phyloP scores from a whole-genome alignment of 208 protist genomes.

The Leptomonas pyrrhocoris region DNA sequence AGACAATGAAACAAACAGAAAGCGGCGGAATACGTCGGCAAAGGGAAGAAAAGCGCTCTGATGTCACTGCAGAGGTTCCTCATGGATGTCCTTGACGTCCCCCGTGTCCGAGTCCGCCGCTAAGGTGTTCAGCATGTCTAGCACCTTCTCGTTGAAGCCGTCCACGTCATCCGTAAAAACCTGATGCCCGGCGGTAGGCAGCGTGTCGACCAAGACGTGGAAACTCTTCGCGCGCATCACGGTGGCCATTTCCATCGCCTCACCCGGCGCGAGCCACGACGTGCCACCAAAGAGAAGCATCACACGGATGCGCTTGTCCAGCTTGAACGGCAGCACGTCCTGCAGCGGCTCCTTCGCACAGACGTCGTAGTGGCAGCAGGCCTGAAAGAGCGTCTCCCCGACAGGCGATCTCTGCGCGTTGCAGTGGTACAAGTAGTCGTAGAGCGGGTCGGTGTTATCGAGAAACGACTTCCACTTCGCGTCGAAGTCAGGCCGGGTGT shows the following conservation, averaged over 20 bases:
- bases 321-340: constrained; percentile 34
- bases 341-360: constrained; percentile 54
- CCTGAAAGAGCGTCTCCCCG: constrained; percentile 60
- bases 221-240: constrained; percentile 37
- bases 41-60: not conserved
- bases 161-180: constrained; percentile 55
- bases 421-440: constrained; percentile 82
- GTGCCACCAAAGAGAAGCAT: constrained; percentile 55
- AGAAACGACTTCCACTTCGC: constrained; percentile 49
- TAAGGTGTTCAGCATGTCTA: constrained; percentile 23
- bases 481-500: constrained; percentile 58
- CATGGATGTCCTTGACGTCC: not conserved
- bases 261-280: constrained; percentile 50
- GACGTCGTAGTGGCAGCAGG: constrained; percentile 57
- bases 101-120: not conserved
- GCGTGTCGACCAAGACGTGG: constrained; percentile 34
- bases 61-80: constrained; percentile 8
- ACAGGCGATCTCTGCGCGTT: constrained; percentile 55
- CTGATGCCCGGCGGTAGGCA: constrained; percentile 56
- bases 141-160: constrained; percentile 46
- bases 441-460: constrained; percentile 46
- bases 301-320: constrained; percentile 34
- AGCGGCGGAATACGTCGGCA: not conserved
- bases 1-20: too few species aligned
- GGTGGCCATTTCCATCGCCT: constrained; percentile 39